Percentiles rank a stretch among this genome's conserved stretches.
These are phyloP conservation scores for Pseudonitzschia delicatissima DNA, from an alignment of 108 stramenopile species.

Conservation along the genomic window DNA sequence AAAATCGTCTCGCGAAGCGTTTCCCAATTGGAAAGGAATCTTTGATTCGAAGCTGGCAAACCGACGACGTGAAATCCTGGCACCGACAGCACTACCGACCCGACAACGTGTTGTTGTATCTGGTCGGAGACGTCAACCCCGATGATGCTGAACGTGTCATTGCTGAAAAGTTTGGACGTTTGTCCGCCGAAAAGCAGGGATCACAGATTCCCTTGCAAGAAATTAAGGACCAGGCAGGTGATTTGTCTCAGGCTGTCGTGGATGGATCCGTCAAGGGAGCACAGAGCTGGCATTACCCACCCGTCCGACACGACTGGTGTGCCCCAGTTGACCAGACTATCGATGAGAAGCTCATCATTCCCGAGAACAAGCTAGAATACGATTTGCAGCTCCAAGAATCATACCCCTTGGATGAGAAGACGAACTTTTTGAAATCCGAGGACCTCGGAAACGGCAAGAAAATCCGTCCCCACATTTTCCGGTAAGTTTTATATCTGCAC, in stretches of 20 bases:
- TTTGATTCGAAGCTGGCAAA: slow-evolving; percentile 87
- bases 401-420: slow-evolving; percentile 77
- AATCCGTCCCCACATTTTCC: slow-evolving; percentile 86
- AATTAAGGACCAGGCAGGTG: slow-evolving; percentile 67
- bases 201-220: slow-evolving; percentile 63
- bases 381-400: slow-evolving; percentile 80
- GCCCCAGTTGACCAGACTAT: slow-evolving; percentile 36
- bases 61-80: slow-evolving; percentile 93
- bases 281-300: slow-evolving; percentile 91
- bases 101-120: slow-evolving; percentile 95
- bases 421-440: slow-evolving; percentile 61
- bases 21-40: slow-evolving; percentile 98
- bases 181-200: slow-evolving; percentile 75
- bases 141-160: slow-evolving; percentile 78
- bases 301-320: slow-evolving; percentile 85
- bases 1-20: slow-evolving; percentile 93
- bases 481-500: slow-evolving; percentile 28
- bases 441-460: slow-evolving; percentile 60
- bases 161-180: slow-evolving; percentile 82
- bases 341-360: slow-evolving; percentile 35
- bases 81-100: slow-evolving; percentile 97
- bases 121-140: slow-evolving; percentile 93
- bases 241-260: slow-evolving; percentile 79
- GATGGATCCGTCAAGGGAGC: slow-evolving; percentile 73
- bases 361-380: slow-evolving; percentile 38